These are phyloP conservation scores for Guillardia theta DNA, from an alignment of 78 protist genomes.

Conservation along the genomic window DNA sequence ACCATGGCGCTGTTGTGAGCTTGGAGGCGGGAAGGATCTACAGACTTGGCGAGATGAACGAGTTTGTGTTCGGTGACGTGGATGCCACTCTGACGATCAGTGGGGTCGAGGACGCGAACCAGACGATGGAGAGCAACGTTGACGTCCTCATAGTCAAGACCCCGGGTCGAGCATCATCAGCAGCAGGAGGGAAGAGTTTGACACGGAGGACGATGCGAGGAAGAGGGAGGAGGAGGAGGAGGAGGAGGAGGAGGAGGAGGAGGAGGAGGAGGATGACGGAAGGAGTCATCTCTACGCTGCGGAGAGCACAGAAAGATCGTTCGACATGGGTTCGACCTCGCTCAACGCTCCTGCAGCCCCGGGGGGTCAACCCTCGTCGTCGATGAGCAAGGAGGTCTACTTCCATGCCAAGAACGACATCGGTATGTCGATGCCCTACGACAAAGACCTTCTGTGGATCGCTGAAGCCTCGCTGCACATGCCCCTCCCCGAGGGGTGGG, in stretches of 20 bases:
- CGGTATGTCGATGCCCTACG: neutral
- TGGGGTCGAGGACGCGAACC: too few relatives aligned
- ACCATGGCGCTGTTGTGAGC: neutral
- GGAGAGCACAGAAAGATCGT: neutral
- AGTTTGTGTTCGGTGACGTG: neutral
- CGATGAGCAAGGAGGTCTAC: neutral
- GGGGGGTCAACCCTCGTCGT: too few relatives aligned
- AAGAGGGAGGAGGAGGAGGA: neutral
- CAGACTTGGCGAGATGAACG: neutral
- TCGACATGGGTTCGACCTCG: neutral
- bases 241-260: neutral
- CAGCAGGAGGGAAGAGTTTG: too few relatives aligned
- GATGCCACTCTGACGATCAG: too few relatives aligned
- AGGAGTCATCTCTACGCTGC: neutral
- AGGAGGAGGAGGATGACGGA: neutral
- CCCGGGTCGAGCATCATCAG: too few relatives aligned
- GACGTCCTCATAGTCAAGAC: too few relatives aligned
- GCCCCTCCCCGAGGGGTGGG: conserved; percentile 19
- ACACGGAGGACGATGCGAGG: too few relatives aligned
- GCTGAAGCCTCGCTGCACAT: neutral
- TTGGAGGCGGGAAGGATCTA: neutral
- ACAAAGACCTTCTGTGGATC: neutral
- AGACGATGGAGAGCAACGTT: too few relatives aligned
- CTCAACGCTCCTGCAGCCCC: too few relatives aligned
- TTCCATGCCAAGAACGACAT: neutral